Base-by-base conservation (phyloP, 2,329 filamentous ascomycete genomes). In the Rutstroemia sp. region DNA sequence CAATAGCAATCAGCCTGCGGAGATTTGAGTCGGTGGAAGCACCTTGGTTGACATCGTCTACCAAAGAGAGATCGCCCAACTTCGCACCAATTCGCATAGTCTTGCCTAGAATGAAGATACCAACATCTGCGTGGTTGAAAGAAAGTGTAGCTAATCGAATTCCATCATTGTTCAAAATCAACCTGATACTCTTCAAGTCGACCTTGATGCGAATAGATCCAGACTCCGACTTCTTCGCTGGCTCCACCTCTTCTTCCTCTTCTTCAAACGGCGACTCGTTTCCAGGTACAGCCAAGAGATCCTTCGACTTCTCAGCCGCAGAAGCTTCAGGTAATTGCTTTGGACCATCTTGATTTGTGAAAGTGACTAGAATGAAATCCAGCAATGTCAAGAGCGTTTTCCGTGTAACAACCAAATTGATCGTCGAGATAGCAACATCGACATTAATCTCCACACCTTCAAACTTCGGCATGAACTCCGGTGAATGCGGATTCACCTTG, bases 101-200 rank as follows among this genome's bases (percentile, higher is more conserved):
- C 63, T 85, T 89, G 42, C 88, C 91, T 51, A 88, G 83, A 4
- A 99, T 76, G 73, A 95, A 95, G 6, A 99, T 86, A 1, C 89
- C 89, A 37, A 96, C 87, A 68, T 96, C 89, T 2, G 92, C 94
- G 58, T 94, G 92, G 63, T 90, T 95, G 66, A 99, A 83, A 54
- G 91, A 94, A 17, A 99, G 73, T 0, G 94, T 99, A 27, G 94
- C 94, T 27, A 99, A 79, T 25, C 94, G 84, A 57, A 97, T 95
- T 0, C 94, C 94, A 69, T 99, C 95, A 62, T 99, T 97, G 70
- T 99, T 99, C 55, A 99, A 77, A 60, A 99, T 92, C 27, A 99
- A 78, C 2, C 90, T 84, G 61, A 99, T 96, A 74, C 88, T 92
- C 74, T 95, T 95, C 60, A 99, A 75, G 60, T 96, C 87, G 44